Evolutionary conservation across 352 stramenopile species (phyloP).

Genomic region (Pythium plurisporium): DNA sequence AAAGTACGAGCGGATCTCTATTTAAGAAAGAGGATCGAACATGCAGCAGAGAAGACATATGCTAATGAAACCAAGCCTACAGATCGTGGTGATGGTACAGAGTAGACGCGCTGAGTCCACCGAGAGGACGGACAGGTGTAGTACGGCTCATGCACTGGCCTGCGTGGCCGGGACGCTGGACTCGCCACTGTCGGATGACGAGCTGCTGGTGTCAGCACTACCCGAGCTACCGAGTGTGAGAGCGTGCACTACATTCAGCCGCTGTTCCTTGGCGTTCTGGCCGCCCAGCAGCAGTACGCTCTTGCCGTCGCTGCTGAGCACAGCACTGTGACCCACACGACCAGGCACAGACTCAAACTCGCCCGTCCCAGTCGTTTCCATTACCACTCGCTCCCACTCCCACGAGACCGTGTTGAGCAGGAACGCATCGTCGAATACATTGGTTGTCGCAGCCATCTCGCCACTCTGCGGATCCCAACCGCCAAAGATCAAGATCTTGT

Average conservation of each 20-base stretch:
- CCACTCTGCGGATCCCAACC: conserved; percentile 90
- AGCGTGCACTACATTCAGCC: conserved; percentile 77
- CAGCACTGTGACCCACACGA: conserved; percentile 84
- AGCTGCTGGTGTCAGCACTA: background rate
- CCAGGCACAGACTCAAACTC: conserved; percentile 22
- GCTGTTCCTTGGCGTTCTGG: conserved; percentile 70
- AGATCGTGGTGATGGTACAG: background rate
- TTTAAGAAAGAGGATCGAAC: conserved; percentile 16
- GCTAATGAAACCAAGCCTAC: background rate
- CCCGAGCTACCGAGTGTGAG: conserved; percentile 31
- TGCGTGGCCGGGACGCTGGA: conserved; percentile 12
- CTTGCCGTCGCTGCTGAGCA: conserved; percentile 53
- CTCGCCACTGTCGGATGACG: background rate
- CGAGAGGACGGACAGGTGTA: background rate
- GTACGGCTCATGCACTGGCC: background rate
- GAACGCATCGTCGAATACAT: conserved; percentile 88
- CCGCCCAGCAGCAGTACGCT: conserved; percentile 87
- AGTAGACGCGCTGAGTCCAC: no score
- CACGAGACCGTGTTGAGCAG: conserved; percentile 89
- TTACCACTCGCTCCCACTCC: conserved; percentile 78
- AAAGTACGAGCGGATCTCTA: conserved; percentile 29
- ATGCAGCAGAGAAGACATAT: background rate
- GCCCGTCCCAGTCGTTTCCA: conserved; percentile 21
- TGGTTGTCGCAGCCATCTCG: conserved; percentile 25
- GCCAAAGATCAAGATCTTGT: conserved; percentile 89